Evolutionary conservation across 495 filamentous ascomycete species (phyloP).

Genomic region (Aspergillus avenaceus): DNA sequence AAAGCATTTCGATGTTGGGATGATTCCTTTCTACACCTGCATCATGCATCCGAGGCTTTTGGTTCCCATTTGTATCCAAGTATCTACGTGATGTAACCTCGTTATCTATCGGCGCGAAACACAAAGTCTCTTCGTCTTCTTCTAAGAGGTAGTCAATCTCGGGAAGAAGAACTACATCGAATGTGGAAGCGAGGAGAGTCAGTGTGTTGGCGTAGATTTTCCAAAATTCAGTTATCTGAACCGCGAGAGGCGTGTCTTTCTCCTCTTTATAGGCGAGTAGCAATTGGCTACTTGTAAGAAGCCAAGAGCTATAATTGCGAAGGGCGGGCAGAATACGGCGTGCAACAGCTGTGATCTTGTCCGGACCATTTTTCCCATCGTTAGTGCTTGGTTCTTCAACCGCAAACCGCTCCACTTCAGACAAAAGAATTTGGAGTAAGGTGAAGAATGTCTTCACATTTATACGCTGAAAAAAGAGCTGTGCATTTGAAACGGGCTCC

Average conservation of each 20-base stretch:
- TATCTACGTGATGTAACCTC: constrained; percentile 47
- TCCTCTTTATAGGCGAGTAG: constrained; percentile 51
- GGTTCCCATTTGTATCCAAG: constrained; percentile 31
- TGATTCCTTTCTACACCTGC: constrained; percentile 52
- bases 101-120: constrained; percentile 64
- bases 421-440: constrained; percentile 67
- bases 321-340: constrained; percentile 66
- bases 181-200: constrained; percentile 59
- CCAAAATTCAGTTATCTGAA: constrained; percentile 65
- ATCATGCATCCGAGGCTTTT: constrained; percentile 56
- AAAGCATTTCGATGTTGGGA: constrained; percentile 67
- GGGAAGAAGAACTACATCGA: constrained; percentile 53
- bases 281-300: constrained; percentile 48
- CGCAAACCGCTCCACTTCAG: constrained; percentile 58
- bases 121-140: constrained; percentile 72
- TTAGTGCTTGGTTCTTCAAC: constrained; percentile 42
- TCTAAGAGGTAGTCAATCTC: constrained; percentile 65
- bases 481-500: constrained; percentile 47
- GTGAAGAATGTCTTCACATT: constrained; percentile 80
- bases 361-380: constrained; percentile 34
- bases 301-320: constrained; percentile 72
- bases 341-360: constrained; percentile 58
- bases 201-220: constrained; percentile 64
- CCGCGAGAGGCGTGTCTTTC: constrained; percentile 51
- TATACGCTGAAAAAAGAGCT: constrained; percentile 69